A percentile compares a stretch with the other conserved stretches of the same genome.
These are phyloP conservation scores for Zymoseptoria ardabiliae DNA, from an alignment of 2,329 filamentous ascomycete genomes.

Conservation along the genomic window DNA sequence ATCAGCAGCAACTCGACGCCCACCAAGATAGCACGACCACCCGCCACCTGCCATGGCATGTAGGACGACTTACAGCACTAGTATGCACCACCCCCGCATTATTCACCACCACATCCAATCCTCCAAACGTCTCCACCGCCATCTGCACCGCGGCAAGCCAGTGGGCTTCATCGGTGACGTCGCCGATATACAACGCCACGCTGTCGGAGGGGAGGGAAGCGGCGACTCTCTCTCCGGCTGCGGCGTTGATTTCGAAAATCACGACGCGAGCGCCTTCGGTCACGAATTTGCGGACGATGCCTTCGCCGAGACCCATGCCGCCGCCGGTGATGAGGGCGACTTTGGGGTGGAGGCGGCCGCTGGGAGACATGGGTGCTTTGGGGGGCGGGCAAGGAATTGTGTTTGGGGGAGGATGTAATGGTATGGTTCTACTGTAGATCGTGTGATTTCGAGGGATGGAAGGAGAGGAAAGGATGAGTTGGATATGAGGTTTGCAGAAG, in stretches of 20 bases:
- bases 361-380: too few species aligned
- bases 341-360: constrained; percentile 10
- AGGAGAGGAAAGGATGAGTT: too few species aligned
- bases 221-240: constrained; percentile 2
- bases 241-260: constrained; percentile 23
- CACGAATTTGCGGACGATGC: constrained; percentile 25
- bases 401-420: too few species aligned
- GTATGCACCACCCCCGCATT: constrained; percentile 21
- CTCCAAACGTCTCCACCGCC: constrained; percentile 17
- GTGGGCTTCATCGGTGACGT: constrained; percentile 21
- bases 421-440: too few species aligned
- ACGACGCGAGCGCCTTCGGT: constrained; percentile 25
- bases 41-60: too few species aligned
- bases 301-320: constrained; percentile 26
- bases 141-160: constrained; percentile 24
- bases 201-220: background rate
- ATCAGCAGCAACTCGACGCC: too few species aligned
- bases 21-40: too few species aligned
- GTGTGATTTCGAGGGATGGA: too few species aligned
- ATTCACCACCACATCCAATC: constrained; percentile 22
- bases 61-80: constrained; percentile 14
- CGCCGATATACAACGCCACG: constrained; percentile 11
- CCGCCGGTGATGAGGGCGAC: constrained; percentile 24
- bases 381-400: too few species aligned
- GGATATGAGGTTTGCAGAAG: too few species aligned